A percentile compares a stretch with the other conserved stretches of the same genome.
phyloP scores from a whole-genome alignment of 441 rosid species.

The Populus trichocarpa region DNA sequence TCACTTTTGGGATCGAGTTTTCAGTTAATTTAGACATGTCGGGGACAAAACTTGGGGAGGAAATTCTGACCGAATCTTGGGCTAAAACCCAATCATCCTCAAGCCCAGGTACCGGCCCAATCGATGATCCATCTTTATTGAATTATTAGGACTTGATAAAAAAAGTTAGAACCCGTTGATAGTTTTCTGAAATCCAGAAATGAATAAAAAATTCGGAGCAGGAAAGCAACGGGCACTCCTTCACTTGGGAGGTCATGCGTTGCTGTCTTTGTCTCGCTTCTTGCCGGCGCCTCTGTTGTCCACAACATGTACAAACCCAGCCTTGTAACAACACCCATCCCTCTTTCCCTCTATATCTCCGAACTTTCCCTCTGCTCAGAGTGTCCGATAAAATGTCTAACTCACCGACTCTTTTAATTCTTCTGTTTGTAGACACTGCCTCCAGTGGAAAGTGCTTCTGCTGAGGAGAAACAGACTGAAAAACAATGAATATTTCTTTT shows the following conservation, averaged over 20 bases:
- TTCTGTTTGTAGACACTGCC: constrained; percentile 42
- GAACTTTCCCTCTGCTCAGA: no score
- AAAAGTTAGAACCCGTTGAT: not conserved
- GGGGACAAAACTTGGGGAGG: no score
- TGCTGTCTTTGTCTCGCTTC: constrained; percentile 57
- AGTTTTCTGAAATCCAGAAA: not conserved
- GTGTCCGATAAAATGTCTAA: constrained; percentile 14
- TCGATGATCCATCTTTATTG: not conserved
- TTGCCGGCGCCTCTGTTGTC: constrained; percentile 68
- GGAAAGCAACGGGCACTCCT: constrained; percentile 61
- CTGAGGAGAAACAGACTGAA: constrained; percentile 12
- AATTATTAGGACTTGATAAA: no score
- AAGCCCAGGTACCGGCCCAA: no score
- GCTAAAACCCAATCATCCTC: no score
- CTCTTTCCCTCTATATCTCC: not conserved
- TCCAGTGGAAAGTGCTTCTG: constrained; percentile 37
- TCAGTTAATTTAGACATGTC: not conserved
- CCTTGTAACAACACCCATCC: constrained; percentile 24
- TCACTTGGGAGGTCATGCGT: constrained; percentile 52
- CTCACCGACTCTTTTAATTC: not conserved
- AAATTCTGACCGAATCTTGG: no score
- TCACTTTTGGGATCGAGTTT: not conserved
- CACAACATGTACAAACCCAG: constrained; percentile 64
- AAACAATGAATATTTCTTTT: not conserved
- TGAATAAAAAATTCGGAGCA: constrained; percentile 51